phyloP scores from a whole-genome alignment of 2,329 filamentous ascomycete genomes.

The Pseudogymnoascus sp. region DNA sequence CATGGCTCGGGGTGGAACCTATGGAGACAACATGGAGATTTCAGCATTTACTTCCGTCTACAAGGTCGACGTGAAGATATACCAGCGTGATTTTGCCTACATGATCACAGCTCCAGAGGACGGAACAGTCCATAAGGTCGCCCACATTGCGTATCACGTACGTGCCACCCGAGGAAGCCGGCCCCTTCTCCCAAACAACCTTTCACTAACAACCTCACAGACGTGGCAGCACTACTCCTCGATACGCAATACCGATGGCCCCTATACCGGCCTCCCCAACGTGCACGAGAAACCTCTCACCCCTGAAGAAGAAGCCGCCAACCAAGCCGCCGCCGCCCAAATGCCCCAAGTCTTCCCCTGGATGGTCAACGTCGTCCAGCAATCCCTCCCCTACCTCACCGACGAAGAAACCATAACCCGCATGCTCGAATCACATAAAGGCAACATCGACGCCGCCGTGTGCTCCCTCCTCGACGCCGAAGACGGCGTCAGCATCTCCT shows the following conservation, averaged over 20 bases:
- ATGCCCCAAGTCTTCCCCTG: conserved; percentile 40
- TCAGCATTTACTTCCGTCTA: conserved; percentile 57
- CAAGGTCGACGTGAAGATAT: conserved; percentile 55
- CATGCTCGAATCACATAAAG: conserved; percentile 41
- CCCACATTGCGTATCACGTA: conserved; percentile 59
- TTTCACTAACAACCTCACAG: conserved; percentile 30
- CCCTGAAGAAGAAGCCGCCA: conserved; percentile 23
- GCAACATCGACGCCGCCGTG: conserved; percentile 47
- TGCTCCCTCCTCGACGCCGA: conserved; percentile 43
- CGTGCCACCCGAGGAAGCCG: conserved; percentile 26
- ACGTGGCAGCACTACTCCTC: conserved; percentile 61
- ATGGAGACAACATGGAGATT: conserved; percentile 61
- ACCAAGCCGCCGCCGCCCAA: conserved; percentile 32
- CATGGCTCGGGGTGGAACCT: conserved; percentile 54
- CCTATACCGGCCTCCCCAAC: conserved; percentile 47
- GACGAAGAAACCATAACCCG: conserved; percentile 44
- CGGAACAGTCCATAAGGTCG: conserved; percentile 29
- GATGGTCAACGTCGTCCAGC: conserved; percentile 47
- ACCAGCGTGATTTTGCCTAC: conserved; percentile 45
- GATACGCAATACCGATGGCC: conserved; percentile 52
- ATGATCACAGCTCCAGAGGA: conserved; percentile 37
- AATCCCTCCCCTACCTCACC: conserved; percentile 42
- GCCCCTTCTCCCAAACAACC: conserved; percentile 19
- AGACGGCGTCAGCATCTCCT: conserved; percentile 35
- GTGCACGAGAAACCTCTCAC: conserved; percentile 28